phyloP scores from a whole-genome alignment of 768 basidiomycete species.

The Panellus pusillus region DNA sequence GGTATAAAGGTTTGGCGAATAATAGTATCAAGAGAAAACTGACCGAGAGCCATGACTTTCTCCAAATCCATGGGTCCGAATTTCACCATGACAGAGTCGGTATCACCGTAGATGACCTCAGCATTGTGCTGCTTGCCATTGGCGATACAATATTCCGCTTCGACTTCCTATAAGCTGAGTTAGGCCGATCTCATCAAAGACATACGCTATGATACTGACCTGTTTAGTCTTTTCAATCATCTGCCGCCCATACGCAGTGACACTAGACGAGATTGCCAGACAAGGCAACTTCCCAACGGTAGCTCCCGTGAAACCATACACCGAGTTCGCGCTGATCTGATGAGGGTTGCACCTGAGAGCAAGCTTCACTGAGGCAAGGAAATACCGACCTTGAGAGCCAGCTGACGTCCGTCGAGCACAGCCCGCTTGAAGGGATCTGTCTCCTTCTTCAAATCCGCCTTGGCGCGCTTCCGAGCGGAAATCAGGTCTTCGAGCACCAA shows the following conservation, averaged over 20 bases:
- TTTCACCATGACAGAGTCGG: conserved; percentile 98
- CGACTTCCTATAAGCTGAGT: conserved; percentile 67
- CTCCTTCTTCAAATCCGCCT: conserved; percentile 94
- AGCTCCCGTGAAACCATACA: conserved; percentile 98
- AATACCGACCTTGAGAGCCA: conserved; percentile 81
- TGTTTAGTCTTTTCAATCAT: conserved; percentile 98
- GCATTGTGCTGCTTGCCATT: conserved; percentile 89
- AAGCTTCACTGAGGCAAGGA: background rate
- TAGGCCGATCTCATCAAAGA: background rate
- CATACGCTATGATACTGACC: conserved; percentile 37
- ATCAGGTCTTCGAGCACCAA: conserved; percentile 93
- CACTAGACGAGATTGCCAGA: conserved; percentile 91
- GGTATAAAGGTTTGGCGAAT: background rate
- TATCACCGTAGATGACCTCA: conserved; percentile 97
- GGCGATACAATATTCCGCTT: conserved; percentile 78
- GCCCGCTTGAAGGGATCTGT: conserved; percentile 97
- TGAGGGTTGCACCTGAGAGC: background rate
- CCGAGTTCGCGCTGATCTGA: conserved; percentile 97
- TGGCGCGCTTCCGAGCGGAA: conserved; percentile 89
- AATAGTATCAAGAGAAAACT: conserved; percentile 20
- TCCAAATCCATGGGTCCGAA: conserved; percentile 89
- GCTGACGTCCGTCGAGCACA: conserved; percentile 94
- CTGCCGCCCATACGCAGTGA: conserved; percentile 94
- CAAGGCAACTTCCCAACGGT: conserved; percentile 97
- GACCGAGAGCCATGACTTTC: conserved; percentile 89